Evolutionary conservation across 345 rosid genomes (phyloP), one percentile per base, ranked within the genome.

Genomic region (Lumnitzera littorea): DNA sequence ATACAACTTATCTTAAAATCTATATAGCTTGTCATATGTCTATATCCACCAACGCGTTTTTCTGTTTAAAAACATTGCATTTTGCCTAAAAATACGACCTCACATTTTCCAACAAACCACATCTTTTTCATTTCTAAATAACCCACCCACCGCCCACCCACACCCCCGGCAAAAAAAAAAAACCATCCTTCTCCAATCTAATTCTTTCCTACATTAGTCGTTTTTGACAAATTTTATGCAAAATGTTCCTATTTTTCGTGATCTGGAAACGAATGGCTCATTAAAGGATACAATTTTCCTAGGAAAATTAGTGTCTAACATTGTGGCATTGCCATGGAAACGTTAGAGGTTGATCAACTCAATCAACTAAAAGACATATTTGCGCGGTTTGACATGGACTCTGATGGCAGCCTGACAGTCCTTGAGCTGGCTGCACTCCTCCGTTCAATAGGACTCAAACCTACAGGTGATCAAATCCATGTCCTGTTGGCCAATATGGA

Each of bases 401-500:
- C 81, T 4, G 98, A 91, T 25, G 98, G 96, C 54, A 92, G 95
- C 85, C 78, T 89, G n/a, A 92, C 96, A 0, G 72, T 89, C 52
- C 78, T 87, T 57, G 98, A 89, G 80, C 89, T 92, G 3, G 96
- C 98, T 0, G 96, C 95, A 5, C 76, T 89, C 60, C 74, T 87
- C 55, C 75, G 96, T 24, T 82, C 96, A 2, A 62, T 87, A 0
- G 91, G 98, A 1, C 81, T 91, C 58, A 85, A 80, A 80, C 96
- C 96, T 0, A 76, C 90, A 0, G 88, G 95, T 0, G 96, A 92
- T 72, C 89, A 92, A 75, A 70, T 89, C 60, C 87, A 83, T 43
- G 67, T 72, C 56, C 71, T 92, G 43, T 67, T 92, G 57, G 77
- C 85, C n/a, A 78, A 72, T 62, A 82, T 89, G 86, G 96, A 92